Evolutionary conservation across 331 rosid species (phyloP), one percentile per base, ranked within the genome.

Genomic region (Ulmus americana): DNA sequence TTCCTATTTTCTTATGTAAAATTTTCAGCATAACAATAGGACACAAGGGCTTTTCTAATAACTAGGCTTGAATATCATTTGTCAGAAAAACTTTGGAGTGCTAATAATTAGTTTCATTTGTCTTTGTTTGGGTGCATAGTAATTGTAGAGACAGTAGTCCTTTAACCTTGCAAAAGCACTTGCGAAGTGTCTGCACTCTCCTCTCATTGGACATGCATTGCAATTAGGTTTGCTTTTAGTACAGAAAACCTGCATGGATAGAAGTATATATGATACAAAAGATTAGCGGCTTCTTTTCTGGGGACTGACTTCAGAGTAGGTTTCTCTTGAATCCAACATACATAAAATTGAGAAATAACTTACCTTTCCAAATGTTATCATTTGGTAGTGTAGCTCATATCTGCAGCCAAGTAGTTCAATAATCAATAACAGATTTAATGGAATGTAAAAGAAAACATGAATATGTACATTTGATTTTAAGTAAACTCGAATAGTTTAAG

Each of bases 361-460:
- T 71, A 87, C 99, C 97, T 94, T 94, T 66, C 97, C 99, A 67
- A 94, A 94, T 40, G 99, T 94, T 52, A 94, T 94, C 94, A 94
- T 74, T 78, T 94, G 97, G 83, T 94, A 94, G 81, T 94, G 99
- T 45, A 94, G 77, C 78, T 94, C 97, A 66, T 94, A 90, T 77
- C 97, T 94, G 86, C 74, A 60, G 68, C 65, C 39, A 65, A 68
- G 69, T 59, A 50, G 70, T 61, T 57, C 69, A 55, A 8, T 6
- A 45, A 44, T 77, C 72, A 79, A 86, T 74, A 73, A 65, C 54
- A 69, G 65, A 64, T 15, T 50, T 66, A 76, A 59, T 66, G 42
- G 45, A 14, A 15, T 13, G 63, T 15, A 46, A 46, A 46, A 67
- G 49, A 51, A 15, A 51, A 35, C 8, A 52, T 68, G 52, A 46